Base-by-base conservation (phyloP, 140 eudicot genomes). In the Erigeron philadelphicus region DNA sequence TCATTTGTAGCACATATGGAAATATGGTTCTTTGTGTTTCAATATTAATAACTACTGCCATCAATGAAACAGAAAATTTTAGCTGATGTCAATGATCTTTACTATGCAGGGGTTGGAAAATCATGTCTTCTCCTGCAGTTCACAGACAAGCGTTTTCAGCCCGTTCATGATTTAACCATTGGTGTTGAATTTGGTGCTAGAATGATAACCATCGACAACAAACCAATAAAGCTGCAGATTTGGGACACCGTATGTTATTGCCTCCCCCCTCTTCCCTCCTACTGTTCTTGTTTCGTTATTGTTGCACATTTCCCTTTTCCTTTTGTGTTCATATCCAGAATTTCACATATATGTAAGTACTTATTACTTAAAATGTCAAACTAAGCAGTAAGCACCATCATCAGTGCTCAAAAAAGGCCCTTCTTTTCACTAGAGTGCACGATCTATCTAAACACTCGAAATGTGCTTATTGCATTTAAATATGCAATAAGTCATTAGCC, bases 141-240 rank as follows among this genome's bases (percentile, higher is more conserved):
- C 73, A 91, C 97, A 0, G 97, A 88, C 81, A 91, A 91, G 77
- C 86, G 97, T n/a, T 90, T 90, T 78, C 95, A 90, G 74, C 97
- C 96, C 4, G 96, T 90, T 70, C 97, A 90, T 78, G 96, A 90
- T 76, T 70, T 91, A 81, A 91, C 96, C 61, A 91, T 91, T 64
- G 98, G 98, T 58, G 98, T 91, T 58, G 97, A 91, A 68, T 91
- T 88, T 81, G 97, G 97, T 50, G 96, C 97, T 66, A 74, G 96
- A 75, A 91, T 91, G 97, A 86, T 91, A 76, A 86, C 96, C 68
- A 91, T 88, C 4, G 98, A 84, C 66, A 88, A 82, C 80, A 88
- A 81, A 67, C 96, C 91, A 45, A 91, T 91, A 45, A 88, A 91
- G 82, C 83, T 91, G 61, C 96, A 91, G 72, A 91, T 91, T 12